Conservation (phyloP, 768 basidiomycete genomes). For the Leccinum broughii region DNA sequence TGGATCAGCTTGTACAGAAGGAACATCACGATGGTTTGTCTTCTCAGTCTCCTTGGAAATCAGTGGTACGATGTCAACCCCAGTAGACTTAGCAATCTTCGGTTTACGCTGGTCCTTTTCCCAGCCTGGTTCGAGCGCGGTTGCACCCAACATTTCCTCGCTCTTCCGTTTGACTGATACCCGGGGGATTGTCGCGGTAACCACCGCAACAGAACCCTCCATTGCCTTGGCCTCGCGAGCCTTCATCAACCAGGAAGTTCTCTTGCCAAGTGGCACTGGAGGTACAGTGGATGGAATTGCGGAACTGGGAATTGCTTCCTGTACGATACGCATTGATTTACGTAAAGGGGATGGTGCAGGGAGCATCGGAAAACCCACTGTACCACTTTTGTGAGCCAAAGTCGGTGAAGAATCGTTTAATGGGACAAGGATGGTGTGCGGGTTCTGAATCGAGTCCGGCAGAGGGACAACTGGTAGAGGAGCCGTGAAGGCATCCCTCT, state of each 20-base stretch:
- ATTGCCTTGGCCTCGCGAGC: slow-evolving; percentile 72
- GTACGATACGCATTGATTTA: slow-evolving; percentile 58
- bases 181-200: slow-evolving; percentile 11
- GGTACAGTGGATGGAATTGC: slow-evolving; percentile 39
- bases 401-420: slow-evolving; percentile 35
- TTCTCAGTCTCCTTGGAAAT: slow-evolving; percentile 12
- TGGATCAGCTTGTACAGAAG: slow-evolving; percentile 7
- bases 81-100: slow-evolving; percentile 51
- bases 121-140: slow-evolving; percentile 13
- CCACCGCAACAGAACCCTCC: slow-evolving; percentile 38
- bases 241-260: slow-evolving; percentile 80
- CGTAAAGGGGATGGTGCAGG: slow-evolving; percentile 69
- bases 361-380: slow-evolving; percentile 57
- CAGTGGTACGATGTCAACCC: slow-evolving; percentile 35
- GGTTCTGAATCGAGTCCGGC: slow-evolving; percentile 8
- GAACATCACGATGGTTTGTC: neutral
- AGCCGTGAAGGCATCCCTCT: slow-evolving; percentile 26
- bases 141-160: slow-evolving; percentile 41
- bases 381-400: slow-evolving; percentile 40
- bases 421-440: slow-evolving; percentile 33
- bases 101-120: slow-evolving; percentile 45
- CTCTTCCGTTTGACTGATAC: slow-evolving; percentile 64
- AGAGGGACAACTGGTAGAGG: slow-evolving; percentile 22
- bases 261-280: slow-evolving; percentile 51
- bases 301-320: slow-evolving; percentile 43